Evolutionary conservation across 192 early-diverging fungal species (phyloP).

Genomic region (Obelidium mucronatum): DNA sequence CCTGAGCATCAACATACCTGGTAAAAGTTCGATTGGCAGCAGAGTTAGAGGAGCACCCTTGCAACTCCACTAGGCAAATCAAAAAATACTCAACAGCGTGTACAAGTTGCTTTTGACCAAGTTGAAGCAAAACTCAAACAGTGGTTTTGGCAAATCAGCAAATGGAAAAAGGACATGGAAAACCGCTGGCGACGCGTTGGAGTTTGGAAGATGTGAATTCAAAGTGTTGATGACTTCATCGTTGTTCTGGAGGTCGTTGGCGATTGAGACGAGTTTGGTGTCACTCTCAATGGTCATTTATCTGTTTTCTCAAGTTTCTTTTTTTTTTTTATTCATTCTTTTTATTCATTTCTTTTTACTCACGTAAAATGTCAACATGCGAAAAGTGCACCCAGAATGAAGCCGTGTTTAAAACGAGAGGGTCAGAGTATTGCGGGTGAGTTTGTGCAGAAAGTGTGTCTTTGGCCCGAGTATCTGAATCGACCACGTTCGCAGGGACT

Average conservation of each 20-base stretch:
- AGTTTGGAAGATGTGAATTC: no score
- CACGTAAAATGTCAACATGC: neutral
- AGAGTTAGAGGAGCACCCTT: neutral
- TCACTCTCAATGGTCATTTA: no score
- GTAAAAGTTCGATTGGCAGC: neutral
- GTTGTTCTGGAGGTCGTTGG: no score
- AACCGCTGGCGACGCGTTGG: neutral
- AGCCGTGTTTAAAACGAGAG: slow-evolving; percentile 5
- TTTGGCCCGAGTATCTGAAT: neutral
- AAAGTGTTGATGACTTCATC: no score
- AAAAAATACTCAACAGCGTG: slow-evolving; percentile 60
- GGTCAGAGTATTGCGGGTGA: slow-evolving; percentile 9
- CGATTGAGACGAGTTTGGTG: no score
- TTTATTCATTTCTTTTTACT: neutral
- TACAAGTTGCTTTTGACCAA: slow-evolving; percentile 70
- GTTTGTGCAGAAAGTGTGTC: no score
- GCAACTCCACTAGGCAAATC: no score
- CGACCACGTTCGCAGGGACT: neutral
- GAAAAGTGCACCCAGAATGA: neutral
- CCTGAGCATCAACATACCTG: slow-evolving; percentile 69
- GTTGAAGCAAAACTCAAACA: slow-evolving; percentile 58
- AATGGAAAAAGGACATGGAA: slow-evolving; percentile 41
- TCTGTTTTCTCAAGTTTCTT: slow-evolving; percentile 1
- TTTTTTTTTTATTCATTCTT: neutral
- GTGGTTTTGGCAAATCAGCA: slow-evolving; percentile 39